Percentiles rank a stretch among this genome's conserved stretches.
Conservation (phyloP, 2,329 filamentous ascomycete species). For the Gnomoniopsis smithogilvyi region DNA sequence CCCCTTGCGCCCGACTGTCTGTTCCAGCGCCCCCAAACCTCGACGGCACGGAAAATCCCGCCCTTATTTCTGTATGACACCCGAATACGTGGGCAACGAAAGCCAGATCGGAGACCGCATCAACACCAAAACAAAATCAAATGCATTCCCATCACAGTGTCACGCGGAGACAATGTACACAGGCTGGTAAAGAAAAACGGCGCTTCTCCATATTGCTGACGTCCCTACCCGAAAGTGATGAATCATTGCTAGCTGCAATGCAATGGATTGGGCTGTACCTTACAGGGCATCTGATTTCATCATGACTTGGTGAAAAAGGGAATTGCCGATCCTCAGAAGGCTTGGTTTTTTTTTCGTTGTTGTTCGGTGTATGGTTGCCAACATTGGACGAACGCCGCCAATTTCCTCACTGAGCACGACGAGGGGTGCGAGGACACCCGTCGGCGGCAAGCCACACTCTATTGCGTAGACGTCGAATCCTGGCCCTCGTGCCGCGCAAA, state of each 20-base stretch:
- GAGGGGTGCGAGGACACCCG: background rate
- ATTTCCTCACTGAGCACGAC: background rate
- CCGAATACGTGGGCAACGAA: background rate
- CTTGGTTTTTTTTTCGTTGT: no score
- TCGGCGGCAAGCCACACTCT: background rate
- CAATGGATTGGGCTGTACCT: background rate
- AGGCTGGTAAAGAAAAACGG: background rate
- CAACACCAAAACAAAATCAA: background rate
- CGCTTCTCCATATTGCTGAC: background rate
- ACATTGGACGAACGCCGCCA: background rate
- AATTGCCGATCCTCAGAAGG: background rate
- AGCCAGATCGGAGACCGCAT: background rate
- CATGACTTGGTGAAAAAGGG: background rate
- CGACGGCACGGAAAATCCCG: constrained; percentile 16
- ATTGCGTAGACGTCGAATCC: no score
- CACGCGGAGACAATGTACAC: background rate
- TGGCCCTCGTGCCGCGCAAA: no score
- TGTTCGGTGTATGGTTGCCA: background rate
- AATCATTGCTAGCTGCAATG: background rate
- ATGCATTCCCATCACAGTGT: background rate
- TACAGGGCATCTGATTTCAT: background rate
- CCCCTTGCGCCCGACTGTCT: background rate
- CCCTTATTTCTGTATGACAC: background rate
- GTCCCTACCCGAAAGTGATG: no score
- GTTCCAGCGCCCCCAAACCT: constrained; percentile 11